Base-by-base conservation (phyloP, 768 basidiomycete genomes). In the Tricholoma hemisulphureum region DNA sequence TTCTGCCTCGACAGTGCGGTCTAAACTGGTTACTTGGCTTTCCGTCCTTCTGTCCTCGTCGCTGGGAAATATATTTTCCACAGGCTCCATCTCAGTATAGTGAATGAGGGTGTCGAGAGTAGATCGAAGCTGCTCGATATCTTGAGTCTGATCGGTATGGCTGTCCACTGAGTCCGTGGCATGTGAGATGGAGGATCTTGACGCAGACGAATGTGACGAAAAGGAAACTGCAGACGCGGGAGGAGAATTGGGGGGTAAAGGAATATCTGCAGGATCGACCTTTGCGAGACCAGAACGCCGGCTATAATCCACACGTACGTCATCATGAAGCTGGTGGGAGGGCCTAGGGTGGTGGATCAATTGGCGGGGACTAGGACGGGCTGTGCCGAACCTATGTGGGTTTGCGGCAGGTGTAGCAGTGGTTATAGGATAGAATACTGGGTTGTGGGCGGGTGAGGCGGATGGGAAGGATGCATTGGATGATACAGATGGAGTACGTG, bases 151-250 rank as follows among this genome's bases (percentile, higher is more conserved):
- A n/a, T 58, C 56, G 10, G 59, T 71, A 34, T 68, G 67, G 58
- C 79, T 73, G 20, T 64, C 69, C 20, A 66, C 67, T 2, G 80
- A 80, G 32, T 72, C 71, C 28, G 75, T 76, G 13, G 64, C 67
- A 34, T 71, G 68, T 1, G 80, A 80, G 11, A 72, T 60, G 1
- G 86, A 83, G 0, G 85, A 82, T 11, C 72, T 75, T 1, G 87
- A 87, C 11, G 78, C 73, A 2, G 87, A 88, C 2, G 88, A 91
- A n/a, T 75, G 83, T 3, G 90, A 91, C n/a, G 90, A 91, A 63
- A 86, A 81, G 1, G 90, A 93, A 14, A 91, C 61, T 0, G 85
- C 77, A 20, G 90, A 92, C 26, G 78, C 74, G 1, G 89, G 86
- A 13, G 90, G 90, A 2, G 90, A 91, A 58, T 85, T 77, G 2